These are phyloP conservation scores for Plenodomus lindquistii DNA, from an alignment of 2,329 filamentous ascomycete genomes.

Conservation along the genomic window DNA sequence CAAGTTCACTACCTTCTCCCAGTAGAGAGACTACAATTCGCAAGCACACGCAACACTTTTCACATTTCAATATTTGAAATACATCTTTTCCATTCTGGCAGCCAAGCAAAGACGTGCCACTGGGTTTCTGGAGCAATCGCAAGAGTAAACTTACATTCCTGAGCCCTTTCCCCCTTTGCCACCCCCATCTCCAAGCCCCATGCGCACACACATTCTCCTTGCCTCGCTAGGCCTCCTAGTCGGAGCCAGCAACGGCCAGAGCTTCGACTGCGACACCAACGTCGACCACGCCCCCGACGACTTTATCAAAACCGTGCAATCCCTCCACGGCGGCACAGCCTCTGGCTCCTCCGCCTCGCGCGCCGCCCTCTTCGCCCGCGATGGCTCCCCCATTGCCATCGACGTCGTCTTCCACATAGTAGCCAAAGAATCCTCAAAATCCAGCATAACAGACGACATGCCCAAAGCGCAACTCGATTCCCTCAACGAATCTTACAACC, in stretches of 20 bases:
- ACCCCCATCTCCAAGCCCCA: slow-evolving; percentile 23
- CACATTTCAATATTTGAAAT: slow-evolving; percentile 6
- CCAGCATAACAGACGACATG: slow-evolving; percentile 48
- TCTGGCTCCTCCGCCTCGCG: slow-evolving; percentile 33
- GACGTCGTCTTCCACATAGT: slow-evolving; percentile 54
- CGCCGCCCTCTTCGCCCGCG: slow-evolving; percentile 27
- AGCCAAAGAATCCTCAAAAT: slow-evolving; percentile 41
- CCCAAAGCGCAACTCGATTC: slow-evolving; percentile 43
- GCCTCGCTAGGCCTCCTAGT: slow-evolving; percentile 33
- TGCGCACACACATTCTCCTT: slow-evolving; percentile 38
- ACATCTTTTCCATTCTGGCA: slow-evolving; percentile 13
- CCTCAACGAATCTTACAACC: slow-evolving; percentile 51
- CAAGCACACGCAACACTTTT: slow-evolving; percentile 1
- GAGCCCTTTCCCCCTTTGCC: slow-evolving; percentile 12
- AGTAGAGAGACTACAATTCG: background rate
- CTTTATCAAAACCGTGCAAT: slow-evolving; percentile 45
- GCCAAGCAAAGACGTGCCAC: slow-evolving; percentile 11
- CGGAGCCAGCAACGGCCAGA: slow-evolving; percentile 21
- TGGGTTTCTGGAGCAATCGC: slow-evolving; percentile 7
- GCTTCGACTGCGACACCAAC: slow-evolving; percentile 51
- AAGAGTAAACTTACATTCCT: slow-evolving; percentile 21
- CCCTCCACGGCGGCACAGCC: slow-evolving; percentile 36
- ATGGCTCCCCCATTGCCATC: slow-evolving; percentile 40
- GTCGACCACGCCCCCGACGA: slow-evolving; percentile 41
- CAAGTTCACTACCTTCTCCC: slow-evolving; percentile 21